Evolutionary conservation across 306 rosid genomes (phyloP).

Genomic region (Cicer judaicum): DNA sequence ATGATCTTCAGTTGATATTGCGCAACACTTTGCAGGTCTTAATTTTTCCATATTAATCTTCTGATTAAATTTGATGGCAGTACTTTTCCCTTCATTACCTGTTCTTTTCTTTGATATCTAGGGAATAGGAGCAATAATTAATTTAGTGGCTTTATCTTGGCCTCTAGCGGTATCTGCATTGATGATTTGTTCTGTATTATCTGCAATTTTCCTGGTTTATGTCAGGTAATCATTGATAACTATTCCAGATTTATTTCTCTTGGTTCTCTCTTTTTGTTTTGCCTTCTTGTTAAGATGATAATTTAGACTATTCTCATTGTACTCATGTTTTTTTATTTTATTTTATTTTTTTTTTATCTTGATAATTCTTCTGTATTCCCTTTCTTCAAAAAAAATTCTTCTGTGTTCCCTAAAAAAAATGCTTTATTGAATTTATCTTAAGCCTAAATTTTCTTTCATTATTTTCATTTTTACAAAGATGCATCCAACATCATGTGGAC

Average conservation of each 20-base stretch:
- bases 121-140: slow-evolving; percentile 78
- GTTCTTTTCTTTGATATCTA: slow-evolving; percentile 51
- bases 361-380: not conserved
- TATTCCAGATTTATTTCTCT: slow-evolving; percentile 22
- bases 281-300: not conserved
- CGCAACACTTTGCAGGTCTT: slow-evolving; percentile 72
- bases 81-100: slow-evolving; percentile 11
- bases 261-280: not conserved
- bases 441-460: too few species aligned
- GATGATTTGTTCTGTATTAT: slow-evolving; percentile 66
- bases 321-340: slow-evolving; percentile 4
- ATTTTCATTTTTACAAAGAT: too few species aligned
- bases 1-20: slow-evolving; percentile 63
- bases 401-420: not conserved
- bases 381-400: not conserved
- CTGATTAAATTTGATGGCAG: slow-evolving; percentile 31
- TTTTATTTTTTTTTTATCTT: slow-evolving; percentile 1
- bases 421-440: not conserved
- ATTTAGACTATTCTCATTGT: not conserved
- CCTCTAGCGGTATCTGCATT: slow-evolving; percentile 78
- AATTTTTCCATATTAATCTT: slow-evolving; percentile 31
- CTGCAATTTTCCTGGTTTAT: slow-evolving; percentile 67
- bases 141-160: slow-evolving; percentile 78
- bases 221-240: slow-evolving; percentile 60
- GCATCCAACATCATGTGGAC: too few species aligned